Evolutionary conservation across 116 monocot genomes (phyloP).

Genomic region (Phalaenopsis hybrid): DNA sequence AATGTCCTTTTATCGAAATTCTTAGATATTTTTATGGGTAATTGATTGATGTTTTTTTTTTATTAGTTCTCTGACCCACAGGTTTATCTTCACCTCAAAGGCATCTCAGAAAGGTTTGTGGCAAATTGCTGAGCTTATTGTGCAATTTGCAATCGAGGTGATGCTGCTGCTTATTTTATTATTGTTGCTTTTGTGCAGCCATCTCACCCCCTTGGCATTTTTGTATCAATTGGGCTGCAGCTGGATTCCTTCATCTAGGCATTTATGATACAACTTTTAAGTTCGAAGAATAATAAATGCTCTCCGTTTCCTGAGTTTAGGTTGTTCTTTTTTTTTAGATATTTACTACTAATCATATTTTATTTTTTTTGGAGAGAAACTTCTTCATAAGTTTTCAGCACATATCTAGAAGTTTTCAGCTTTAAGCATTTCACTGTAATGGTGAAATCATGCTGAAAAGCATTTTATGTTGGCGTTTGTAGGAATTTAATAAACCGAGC

Average conservation of each 20-base stretch:
- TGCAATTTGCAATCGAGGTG: background rate
- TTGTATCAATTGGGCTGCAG: constrained; percentile 1
- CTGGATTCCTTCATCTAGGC: background rate
- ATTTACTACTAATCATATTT: background rate
- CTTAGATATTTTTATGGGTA: background rate
- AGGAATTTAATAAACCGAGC: constrained; percentile 3
- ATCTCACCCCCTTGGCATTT: background rate
- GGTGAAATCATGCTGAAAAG: constrained; percentile 11
- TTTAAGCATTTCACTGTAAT: constrained; percentile 4
- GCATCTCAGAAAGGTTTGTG: constrained; percentile 17
- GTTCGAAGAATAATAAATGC: background rate
- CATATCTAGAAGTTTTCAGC: constrained; percentile 3
- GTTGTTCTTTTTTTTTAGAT: background rate
- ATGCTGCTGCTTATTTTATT: background rate
- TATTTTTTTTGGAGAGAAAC: background rate
- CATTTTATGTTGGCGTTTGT: background rate
- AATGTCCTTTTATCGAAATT: background rate
- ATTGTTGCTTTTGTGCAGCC: background rate
- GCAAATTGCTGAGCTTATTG: constrained; percentile 9
- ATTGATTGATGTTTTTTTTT: constrained; percentile 4
- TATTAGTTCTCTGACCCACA: constrained; percentile 17
- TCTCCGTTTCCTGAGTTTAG: background rate
- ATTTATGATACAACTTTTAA: constrained; percentile 10
- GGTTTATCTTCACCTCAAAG: constrained; percentile 16
- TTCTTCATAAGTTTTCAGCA: background rate